Evolutionary conservation across 768 basidiomycete species (phyloP).

Genomic region (Leucocoprinus birnbaumii): DNA sequence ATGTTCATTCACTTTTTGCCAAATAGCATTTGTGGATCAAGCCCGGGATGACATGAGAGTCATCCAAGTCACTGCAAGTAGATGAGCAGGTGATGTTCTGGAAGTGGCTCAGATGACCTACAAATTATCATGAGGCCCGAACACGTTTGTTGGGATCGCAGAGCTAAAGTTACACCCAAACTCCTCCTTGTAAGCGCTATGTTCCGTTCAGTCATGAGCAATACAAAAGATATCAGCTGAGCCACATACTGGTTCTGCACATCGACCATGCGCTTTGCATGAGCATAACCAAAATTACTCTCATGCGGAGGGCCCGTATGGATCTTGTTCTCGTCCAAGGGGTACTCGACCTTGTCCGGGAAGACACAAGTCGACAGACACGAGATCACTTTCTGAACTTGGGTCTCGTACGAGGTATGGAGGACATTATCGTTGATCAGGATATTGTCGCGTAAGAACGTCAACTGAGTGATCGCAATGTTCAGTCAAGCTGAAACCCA

Average conservation of each 20-base stretch:
- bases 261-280: constrained; percentile 95
- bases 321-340: constrained; percentile 89
- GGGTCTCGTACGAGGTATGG: constrained; percentile 63
- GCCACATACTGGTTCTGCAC: constrained; percentile 83
- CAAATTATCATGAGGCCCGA: constrained; percentile 95
- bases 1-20: constrained; percentile 65
- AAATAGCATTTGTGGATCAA: constrained; percentile 92
- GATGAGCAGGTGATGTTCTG: neutral
- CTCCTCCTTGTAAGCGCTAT: constrained; percentile 92
- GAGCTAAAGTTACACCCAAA: constrained; percentile 94
- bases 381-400: constrained; percentile 80
- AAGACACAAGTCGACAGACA: constrained; percentile 98
- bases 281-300: constrained; percentile 95
- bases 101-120: constrained; percentile 25
- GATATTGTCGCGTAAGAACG: constrained; percentile 92
- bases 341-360: constrained; percentile 93
- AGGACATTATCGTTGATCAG: constrained; percentile 96
- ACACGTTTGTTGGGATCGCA: constrained; percentile 97
- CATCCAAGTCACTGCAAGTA: constrained; percentile 68
- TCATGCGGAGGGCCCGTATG: constrained; percentile 91
- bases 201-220: neutral
- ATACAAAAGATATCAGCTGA: neutral
- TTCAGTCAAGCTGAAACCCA: neutral
- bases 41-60: constrained; percentile 92
- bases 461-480: constrained; percentile 47